phyloP scores from a whole-genome alignment of 495 filamentous ascomycete species.

The Hyaloscypha hepaticicola region DNA sequence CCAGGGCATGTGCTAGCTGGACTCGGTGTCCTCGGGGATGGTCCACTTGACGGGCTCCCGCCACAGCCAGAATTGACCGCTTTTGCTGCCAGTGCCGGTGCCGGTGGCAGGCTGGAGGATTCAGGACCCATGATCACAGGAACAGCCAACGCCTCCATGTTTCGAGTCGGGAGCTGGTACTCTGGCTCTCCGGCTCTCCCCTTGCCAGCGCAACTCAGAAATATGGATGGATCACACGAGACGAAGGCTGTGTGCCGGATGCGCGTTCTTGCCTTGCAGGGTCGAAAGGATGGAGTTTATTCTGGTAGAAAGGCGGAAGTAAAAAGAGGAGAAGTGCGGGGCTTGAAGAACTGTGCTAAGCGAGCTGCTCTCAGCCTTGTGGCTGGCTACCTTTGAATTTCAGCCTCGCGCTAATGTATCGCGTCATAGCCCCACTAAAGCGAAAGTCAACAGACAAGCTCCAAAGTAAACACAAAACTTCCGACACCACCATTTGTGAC shows the following conservation, averaged over 20 bases:
- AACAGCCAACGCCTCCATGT: slow-evolving; percentile 2
- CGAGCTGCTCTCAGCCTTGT: too few relatives aligned
- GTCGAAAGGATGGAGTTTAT: not conserved
- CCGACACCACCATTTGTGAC: not conserved
- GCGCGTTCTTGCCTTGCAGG: not conserved
- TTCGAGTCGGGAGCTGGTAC: not conserved
- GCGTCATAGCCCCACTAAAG: not conserved
- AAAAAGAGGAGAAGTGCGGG: too few relatives aligned
- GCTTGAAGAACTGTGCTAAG: too few relatives aligned
- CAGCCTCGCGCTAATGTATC: not conserved
- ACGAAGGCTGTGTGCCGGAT: not conserved
- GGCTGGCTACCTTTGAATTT: too few relatives aligned
- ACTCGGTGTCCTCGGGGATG: not conserved
- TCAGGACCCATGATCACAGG: not conserved
- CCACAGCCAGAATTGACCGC: not conserved
- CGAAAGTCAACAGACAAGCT: slow-evolving; percentile 12
- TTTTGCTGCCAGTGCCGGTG: not conserved
- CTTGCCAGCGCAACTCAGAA: not conserved
- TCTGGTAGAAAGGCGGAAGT: too few relatives aligned
- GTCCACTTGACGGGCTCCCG: not conserved
- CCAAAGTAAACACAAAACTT: not conserved
- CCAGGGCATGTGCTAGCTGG: not conserved
- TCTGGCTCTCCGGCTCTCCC: too few relatives aligned
- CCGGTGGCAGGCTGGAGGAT: not conserved
- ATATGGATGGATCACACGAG: not conserved